phyloP scores from a whole-genome alignment of 306 rosid species.

The Spatholobus suberectus region DNA sequence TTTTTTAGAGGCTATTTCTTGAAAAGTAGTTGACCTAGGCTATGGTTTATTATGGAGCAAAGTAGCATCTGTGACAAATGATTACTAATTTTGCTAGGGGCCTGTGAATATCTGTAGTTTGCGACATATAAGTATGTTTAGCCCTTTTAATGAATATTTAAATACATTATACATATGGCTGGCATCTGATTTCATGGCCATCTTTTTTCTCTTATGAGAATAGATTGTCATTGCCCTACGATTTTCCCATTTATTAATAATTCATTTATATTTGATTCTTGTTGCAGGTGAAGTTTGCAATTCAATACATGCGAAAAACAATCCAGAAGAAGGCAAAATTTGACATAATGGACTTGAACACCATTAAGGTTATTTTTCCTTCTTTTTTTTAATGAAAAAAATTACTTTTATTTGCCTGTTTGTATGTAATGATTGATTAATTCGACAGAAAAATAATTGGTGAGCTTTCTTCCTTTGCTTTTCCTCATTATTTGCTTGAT shows the following conservation, averaged over 20 bases:
- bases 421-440: background rate
- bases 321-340: slow-evolving; percentile 97
- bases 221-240: background rate
- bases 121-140: background rate
- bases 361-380: slow-evolving; percentile 67
- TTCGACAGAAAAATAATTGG: background rate
- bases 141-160: background rate
- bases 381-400: background rate
- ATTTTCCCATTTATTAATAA: slow-evolving; percentile 2
- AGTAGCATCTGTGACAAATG: background rate
- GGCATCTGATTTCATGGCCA: background rate
- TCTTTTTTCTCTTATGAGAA: background rate
- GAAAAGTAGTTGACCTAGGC: background rate
- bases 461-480: background rate
- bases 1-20: background rate
- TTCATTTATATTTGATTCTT: background rate
- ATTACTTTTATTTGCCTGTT: background rate
- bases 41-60: background rate
- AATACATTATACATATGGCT: background rate
- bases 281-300: slow-evolving; percentile 88
- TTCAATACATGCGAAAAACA: slow-evolving; percentile 85
- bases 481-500: background rate
- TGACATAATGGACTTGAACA: slow-evolving; percentile 84
- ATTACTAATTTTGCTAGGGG: background rate
- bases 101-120: background rate